phyloP scores from a whole-genome alignment of 805 yeast species.

The Yamadazyma endophytica region DNA sequence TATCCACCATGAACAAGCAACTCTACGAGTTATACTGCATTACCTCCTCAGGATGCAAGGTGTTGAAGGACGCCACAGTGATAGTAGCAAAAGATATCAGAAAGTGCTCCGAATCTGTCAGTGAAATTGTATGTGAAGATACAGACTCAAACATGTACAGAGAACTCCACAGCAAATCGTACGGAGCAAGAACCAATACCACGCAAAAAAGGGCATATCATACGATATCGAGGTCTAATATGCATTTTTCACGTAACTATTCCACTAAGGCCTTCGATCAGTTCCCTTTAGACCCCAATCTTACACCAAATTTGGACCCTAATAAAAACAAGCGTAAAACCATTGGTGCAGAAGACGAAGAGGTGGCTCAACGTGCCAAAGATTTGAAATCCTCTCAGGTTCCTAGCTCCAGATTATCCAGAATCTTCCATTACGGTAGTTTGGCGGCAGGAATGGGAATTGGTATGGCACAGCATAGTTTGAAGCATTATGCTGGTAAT shows the following conservation, averaged over 20 bases:
- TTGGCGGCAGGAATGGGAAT: slow-evolving; percentile 89
- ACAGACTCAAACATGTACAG: slow-evolving; percentile 1
- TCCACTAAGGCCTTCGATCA: slow-evolving; percentile 6
- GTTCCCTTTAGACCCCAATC: slow-evolving; percentile 1
- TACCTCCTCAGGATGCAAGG: slow-evolving; percentile 2
- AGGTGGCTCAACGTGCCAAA: too few species aligned
- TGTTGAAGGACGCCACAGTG: background rate
- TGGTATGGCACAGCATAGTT: slow-evolving; percentile 75
- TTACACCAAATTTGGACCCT: slow-evolving; percentile 2
- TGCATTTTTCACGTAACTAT: slow-evolving; percentile 1
- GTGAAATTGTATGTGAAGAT: background rate
- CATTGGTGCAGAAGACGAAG: slow-evolving; percentile 15
- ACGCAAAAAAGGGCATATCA: background rate
- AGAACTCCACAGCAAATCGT: slow-evolving; percentile 2
- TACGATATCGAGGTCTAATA: background rate
- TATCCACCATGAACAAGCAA: slow-evolving; percentile 1
- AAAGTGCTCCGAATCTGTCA: too few species aligned
- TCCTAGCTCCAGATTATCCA: slow-evolving; percentile 81
- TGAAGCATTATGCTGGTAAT: slow-evolving; percentile 62
- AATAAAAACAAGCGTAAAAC: slow-evolving; percentile 3
- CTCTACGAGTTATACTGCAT: slow-evolving; percentile 5
- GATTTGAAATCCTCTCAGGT: slow-evolving; percentile 59
- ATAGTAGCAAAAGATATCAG: slow-evolving; percentile 4
- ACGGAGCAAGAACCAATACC: slow-evolving; percentile 1
- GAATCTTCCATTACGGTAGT: slow-evolving; percentile 89